Evolutionary conservation across 768 basidiomycete genomes (phyloP), one percentile per base, ranked within the genome.

Genomic region (Collybia mongolica): DNA sequence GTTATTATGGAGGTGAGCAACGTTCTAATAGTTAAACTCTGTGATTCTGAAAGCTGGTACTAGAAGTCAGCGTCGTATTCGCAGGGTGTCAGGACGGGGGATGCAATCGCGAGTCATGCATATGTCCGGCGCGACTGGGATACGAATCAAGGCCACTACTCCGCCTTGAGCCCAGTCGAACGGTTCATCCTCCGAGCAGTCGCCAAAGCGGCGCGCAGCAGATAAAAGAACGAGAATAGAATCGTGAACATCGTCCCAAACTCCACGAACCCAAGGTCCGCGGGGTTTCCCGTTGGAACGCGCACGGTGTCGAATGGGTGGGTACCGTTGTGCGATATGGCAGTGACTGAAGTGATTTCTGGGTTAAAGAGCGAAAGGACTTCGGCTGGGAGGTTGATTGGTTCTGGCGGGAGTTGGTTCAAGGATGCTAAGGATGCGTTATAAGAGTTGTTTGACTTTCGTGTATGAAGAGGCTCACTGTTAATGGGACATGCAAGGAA

Each of bases 211-310:
- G 63, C 60, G 11, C 58, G 60, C 15, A 69, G 46, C 2, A 80
- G 51, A 57, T 72, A 73, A 3, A 68, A 51, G 46, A 77, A 77
- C 37, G 68, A 65, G 1, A 59, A 36, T n/a, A 76, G 54, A 37
- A 79, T 69, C 17, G 64, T 67, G 9, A 72, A 28, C 1, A 65
- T 61, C 0, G 75, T 79, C 8, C 74, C 63, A 32, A 72, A 54
- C 49, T 77, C 74, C n/a, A 78, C 76, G n/a, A 64, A 57, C 0
- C 56, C 56, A 1, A 77, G 56, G 53, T 80, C 70, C 2, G 54
- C 57, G 1, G 48, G 46, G 19, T 62, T 62, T 7, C 76, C 78
- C 0, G 72, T 64, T 0, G 78, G 77, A 5, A 75, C 65, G 2
- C 60, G 58, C 5, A 78, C 49, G 22, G 51, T 52, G 20, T 55